Evolutionary conservation across 306 rosid genomes (phyloP).

Genomic region (Arachis hypogaea): DNA sequence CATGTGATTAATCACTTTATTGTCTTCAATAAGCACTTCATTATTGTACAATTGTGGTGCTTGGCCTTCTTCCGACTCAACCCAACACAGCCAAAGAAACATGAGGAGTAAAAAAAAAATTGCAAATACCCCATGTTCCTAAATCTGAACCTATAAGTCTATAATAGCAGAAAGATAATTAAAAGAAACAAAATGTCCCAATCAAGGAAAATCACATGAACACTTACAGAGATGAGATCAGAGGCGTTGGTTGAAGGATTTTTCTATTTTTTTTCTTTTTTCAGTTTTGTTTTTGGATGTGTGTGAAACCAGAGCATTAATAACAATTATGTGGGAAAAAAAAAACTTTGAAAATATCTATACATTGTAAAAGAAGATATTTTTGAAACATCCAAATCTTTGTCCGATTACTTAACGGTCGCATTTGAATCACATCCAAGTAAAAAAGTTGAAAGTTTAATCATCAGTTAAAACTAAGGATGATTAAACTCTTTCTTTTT

Average conservation of each 20-base stretch:
- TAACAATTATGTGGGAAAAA: conserved; percentile 24
- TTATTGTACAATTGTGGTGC: conserved; percentile 46
- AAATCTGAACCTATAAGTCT: conserved; percentile 35
- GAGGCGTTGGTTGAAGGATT: conserved; percentile 24
- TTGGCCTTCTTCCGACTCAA: background rate
- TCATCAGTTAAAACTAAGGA: too few species aligned
- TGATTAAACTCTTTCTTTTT: too few species aligned
- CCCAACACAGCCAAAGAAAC: background rate
- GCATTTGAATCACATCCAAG: too few species aligned
- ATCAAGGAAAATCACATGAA: conserved; percentile 41
- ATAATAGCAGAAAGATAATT: conserved; percentile 16
- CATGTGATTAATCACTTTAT: conserved; percentile 25
- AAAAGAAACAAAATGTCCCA: background rate
- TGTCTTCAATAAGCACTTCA: conserved; percentile 28
- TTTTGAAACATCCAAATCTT: too few species aligned
- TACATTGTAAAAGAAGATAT: background rate
- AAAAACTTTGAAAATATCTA: background rate
- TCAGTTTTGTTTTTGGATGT: too few species aligned
- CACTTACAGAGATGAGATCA: conserved; percentile 16
- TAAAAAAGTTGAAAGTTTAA: too few species aligned
- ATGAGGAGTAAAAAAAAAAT: background rate
- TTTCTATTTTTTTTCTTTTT: background rate
- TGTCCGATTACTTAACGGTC: too few species aligned
- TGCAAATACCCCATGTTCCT: conserved; percentile 2
- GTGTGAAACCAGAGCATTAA: background rate